These are phyloP conservation scores for Phytophthora fragariaefolia DNA, from an alignment of 352 stramenopile genomes.

Conservation along the genomic window DNA sequence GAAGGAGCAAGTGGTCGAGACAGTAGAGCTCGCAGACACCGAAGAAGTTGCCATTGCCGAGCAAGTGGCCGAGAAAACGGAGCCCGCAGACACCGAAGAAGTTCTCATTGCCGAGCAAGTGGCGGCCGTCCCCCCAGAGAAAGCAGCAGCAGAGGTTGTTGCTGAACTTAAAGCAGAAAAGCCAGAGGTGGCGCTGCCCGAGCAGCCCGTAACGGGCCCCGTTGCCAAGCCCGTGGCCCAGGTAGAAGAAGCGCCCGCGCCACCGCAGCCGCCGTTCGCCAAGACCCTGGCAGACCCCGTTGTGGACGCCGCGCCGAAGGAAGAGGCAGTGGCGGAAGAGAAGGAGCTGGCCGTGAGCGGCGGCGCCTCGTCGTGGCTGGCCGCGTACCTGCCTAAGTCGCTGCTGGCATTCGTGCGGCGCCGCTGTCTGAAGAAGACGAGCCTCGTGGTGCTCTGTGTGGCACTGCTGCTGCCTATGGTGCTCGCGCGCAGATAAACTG, in stretches of 20 bases:
- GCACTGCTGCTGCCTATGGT: constrained; percentile 46
- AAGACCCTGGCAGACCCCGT: neutral
- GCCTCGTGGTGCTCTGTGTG: constrained; percentile 44
- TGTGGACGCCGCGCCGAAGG: neutral
- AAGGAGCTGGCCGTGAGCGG: constrained; percentile 17
- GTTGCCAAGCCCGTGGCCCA: constrained; percentile 20
- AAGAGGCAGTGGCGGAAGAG: constrained; percentile 8
- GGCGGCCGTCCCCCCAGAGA: neutral
- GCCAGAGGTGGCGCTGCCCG: neutral
- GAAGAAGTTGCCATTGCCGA: neutral
- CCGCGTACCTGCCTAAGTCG: constrained; percentile 36
- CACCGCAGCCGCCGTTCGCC: constrained; percentile 1
- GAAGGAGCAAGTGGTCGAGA: constrained; percentile 6
- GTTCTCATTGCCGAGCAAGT: neutral
- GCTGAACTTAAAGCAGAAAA: constrained; percentile 3
- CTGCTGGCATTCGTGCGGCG: constrained; percentile 39
- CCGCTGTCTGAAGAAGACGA: constrained; percentile 49
- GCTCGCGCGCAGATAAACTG: constrained; percentile 39
- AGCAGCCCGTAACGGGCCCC: constrained; percentile 4
- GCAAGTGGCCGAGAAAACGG: neutral
- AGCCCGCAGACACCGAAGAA: neutral
- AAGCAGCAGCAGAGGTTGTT: neutral
- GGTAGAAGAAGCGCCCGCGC: constrained; percentile 3
- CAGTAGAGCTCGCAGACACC: constrained; percentile 10
- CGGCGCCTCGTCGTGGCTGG: constrained; percentile 28